These are phyloP conservation scores for Trypanosoma platydactyli DNA, from an alignment of 208 protist species.

Conservation along the genomic window DNA sequence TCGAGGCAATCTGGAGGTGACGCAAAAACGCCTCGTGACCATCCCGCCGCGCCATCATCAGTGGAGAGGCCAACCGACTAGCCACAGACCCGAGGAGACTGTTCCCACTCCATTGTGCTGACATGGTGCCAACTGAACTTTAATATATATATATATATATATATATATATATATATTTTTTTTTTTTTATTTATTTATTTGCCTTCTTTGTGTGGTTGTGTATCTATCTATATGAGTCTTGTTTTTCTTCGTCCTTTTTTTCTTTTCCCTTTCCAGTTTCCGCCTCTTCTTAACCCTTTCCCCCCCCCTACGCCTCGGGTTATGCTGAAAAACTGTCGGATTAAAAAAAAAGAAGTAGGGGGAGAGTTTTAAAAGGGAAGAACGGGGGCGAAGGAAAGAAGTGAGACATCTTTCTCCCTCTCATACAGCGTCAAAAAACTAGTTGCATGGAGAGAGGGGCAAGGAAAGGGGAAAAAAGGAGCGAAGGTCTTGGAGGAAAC, in stretches of 20 bases:
- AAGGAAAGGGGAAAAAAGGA: no score
- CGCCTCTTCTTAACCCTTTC: background rate
- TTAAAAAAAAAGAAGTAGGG: no score
- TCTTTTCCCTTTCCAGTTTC: background rate
- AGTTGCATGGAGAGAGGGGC: no score
- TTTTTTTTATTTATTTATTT: slow-evolving; percentile 14
- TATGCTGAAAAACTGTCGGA: no score
- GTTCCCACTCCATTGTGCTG: background rate
- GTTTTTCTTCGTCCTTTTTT: background rate
- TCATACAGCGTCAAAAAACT: no score
- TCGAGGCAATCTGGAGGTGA: slow-evolving; percentile 14
- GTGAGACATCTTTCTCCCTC: no score
- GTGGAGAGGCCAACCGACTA: slow-evolving; percentile 6
- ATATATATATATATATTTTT: background rate
- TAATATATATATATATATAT: background rate
- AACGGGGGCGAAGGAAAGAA: no score
- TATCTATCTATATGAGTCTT: background rate
- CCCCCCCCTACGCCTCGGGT: no score
- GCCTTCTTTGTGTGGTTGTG: background rate
- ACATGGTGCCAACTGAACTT: background rate
- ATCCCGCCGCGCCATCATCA: background rate
- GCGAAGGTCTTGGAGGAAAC: no score
- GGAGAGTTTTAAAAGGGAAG: no score
- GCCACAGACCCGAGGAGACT: slow-evolving; percentile 24
- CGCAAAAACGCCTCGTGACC: slow-evolving; percentile 19